Evolutionary conservation across 768 basidiomycete species (phyloP), one percentile per base, ranked within the genome.

Genomic region (Pulveroboletus frians): DNA sequence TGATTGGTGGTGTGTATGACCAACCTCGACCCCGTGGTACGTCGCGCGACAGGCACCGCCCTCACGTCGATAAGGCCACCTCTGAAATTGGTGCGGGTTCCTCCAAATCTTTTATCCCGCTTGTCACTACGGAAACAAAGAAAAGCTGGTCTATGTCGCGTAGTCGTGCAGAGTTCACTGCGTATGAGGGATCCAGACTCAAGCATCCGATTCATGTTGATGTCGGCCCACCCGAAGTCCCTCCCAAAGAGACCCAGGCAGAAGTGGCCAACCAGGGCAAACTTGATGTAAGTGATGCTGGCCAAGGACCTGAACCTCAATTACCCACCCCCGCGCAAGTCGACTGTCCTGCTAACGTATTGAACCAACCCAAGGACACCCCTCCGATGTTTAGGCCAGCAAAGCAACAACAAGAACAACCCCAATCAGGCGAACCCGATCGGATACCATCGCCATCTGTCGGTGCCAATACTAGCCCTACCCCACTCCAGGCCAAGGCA

Each of bases 1-100:
- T 59, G 43, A 54, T 67, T 7, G 67, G 61, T 10, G 55, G 65
- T 13, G 48, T 57, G 13, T 56, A 34, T 14, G 64, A 66, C 29
- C 61, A 61, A 36, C 58, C 59, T 7, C 48, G 52, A 36, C 52
- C 61, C 13, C 55, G 60, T 20, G 48, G 47, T 39, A 26, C 38
- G 15, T 43, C 52, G 39, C 49, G 49, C 17, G 56, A 46, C 44
- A 49, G n/a, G 40, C n/a, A 51, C 51, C 46, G 46, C 35, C 46
- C 58, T 37, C 38, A 43, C 13, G 6, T 47, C 4, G 56, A 57
- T 30, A 67, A 53, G 40, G 54, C 57, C 11, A 27, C 42, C 9
- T 58, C 62, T 9, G 65, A 69, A 31, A 42, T 69, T 5, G 67
- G 62, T 4, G 31, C 59, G 2, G 56, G 49, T 42, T 26, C 47